These are phyloP conservation scores for Cordyceps militaris DNA, from an alignment of 2,329 filamentous ascomycete species.

Conservation along the genomic window DNA sequence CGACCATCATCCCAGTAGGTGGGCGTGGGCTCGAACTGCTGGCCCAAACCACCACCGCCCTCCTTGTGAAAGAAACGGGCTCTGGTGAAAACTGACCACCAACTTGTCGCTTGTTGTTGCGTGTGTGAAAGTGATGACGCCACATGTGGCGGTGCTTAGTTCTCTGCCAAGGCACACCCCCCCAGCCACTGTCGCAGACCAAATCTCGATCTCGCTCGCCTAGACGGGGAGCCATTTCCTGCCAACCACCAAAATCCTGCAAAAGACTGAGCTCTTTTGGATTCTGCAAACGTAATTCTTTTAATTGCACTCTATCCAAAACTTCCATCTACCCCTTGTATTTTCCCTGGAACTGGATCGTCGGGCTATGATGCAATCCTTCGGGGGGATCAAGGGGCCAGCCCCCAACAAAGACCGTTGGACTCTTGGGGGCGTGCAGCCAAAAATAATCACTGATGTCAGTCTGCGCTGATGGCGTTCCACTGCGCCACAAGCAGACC, in stretches of 20 bases:
- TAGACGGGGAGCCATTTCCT: neutral
- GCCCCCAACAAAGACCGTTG: neutral
- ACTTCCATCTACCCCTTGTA: neutral
- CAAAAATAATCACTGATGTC: slow-evolving; percentile 6
- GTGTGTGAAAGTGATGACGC: neutral
- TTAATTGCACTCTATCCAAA: neutral
- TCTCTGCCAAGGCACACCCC: neutral
- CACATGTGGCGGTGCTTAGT: slow-evolving; percentile 4
- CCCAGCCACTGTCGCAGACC: neutral
- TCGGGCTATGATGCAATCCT: slow-evolving; percentile 2
- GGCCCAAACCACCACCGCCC: neutral
- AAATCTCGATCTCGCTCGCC: slow-evolving; percentile 1
- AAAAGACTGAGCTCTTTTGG: neutral
- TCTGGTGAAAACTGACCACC: no score
- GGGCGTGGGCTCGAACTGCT: neutral
- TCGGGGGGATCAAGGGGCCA: neutral
- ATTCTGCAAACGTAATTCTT: no score
- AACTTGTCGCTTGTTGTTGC: no score
- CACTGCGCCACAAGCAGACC: slow-evolving; percentile 5
- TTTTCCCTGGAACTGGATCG: no score
- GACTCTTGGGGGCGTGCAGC: neutral
- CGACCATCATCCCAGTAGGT: no score
- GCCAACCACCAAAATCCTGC: no score
- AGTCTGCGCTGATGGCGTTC: neutral
- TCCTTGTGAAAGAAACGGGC: no score